These are phyloP conservation scores for Hortiboletus campestris DNA, from an alignment of 768 basidiomycete species.

Conservation along the genomic window DNA sequence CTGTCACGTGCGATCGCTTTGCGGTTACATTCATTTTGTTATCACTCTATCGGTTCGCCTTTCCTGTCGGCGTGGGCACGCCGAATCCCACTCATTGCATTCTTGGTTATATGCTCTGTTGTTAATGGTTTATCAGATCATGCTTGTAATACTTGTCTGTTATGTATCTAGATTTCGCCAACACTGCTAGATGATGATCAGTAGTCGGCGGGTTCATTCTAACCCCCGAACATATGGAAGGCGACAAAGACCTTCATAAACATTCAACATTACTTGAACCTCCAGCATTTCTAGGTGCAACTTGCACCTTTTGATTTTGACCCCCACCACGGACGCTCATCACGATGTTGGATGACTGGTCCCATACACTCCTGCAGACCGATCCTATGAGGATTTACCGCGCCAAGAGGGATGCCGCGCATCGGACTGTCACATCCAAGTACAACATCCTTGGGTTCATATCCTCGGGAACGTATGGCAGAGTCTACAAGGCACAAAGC, in stretches of 20 bases:
- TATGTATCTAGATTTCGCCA: background rate
- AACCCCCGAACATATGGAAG: background rate
- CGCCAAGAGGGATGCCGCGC: conserved; percentile 67
- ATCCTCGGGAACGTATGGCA: conserved; percentile 95
- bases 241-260: background rate
- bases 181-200: background rate
- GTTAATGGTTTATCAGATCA: background rate
- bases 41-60: background rate
- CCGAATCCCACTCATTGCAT: background rate
- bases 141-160: background rate
- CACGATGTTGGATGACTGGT: conserved; percentile 36
- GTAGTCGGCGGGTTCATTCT: no score
- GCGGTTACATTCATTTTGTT: background rate
- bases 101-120: background rate
- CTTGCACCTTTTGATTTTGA: background rate
- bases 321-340: background rate
- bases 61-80: background rate
- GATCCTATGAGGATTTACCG: conserved; percentile 91
- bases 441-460: conserved; percentile 96
- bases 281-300: background rate
- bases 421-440: conserved; percentile 69
- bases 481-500: conserved; percentile 96
- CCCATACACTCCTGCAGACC: conserved; percentile 34
- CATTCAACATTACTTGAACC: background rate
- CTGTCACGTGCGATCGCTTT: background rate